Conservation (phyloP, 768 basidiomycete species). For the Nidularia sp. region DNA sequence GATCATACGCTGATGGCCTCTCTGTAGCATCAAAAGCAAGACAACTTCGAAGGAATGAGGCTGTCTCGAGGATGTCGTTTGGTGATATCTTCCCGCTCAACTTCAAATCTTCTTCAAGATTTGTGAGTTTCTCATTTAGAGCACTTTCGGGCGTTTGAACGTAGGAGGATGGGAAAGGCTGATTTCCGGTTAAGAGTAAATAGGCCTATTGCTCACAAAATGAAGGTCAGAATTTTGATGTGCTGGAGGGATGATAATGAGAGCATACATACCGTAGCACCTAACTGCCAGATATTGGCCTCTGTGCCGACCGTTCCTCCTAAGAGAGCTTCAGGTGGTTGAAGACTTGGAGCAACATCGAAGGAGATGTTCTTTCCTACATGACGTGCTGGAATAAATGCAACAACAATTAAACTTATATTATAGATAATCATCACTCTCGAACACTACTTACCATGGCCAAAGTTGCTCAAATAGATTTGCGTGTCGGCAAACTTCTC, state of each 20-base stretch:
- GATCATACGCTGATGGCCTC: background rate
- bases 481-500: background rate
- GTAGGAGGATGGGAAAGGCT: background rate
- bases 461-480: conserved; percentile 4
- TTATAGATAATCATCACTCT: background rate
- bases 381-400: background rate
- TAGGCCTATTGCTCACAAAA: too few relatives aligned
- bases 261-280: background rate
- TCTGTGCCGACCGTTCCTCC: background rate
- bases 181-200: background rate
- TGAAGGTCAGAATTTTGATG: too few relatives aligned
- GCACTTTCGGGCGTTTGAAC: background rate
- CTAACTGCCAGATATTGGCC: background rate
- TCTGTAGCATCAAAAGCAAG: background rate
- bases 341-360: background rate
- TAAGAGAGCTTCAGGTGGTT: background rate
- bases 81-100: background rate
- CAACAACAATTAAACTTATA: background rate
- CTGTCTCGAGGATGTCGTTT: background rate
- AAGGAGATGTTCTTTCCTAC: too few relatives aligned
- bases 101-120: too few relatives aligned
- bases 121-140: too few relatives aligned
- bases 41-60: background rate
- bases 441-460: conserved; percentile 1
- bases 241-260: background rate